Evolutionary conservation across 2,329 filamentous ascomycete genomes (phyloP).

Genomic region (Pseudocercospora macadamiae): DNA sequence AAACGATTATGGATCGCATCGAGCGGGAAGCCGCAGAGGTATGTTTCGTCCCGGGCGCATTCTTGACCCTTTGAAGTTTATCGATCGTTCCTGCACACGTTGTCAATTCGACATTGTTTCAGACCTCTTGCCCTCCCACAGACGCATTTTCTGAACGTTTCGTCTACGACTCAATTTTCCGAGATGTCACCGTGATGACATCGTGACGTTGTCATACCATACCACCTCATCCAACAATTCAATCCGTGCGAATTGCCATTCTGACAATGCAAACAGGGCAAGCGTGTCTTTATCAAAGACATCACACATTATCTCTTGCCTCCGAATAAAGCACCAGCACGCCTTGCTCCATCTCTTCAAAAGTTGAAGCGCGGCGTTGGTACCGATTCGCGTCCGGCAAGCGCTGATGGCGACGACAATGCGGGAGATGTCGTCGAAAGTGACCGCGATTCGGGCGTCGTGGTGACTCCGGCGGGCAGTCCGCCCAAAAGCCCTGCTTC

Average conservation of each 20-base stretch:
- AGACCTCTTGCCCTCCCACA: background rate
- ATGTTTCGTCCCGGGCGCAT: constrained; percentile 27
- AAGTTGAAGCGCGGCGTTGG: constrained; percentile 62
- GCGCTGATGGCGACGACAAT: constrained; percentile 36
- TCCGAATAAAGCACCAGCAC: constrained; percentile 67
- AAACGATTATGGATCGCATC: constrained; percentile 76
- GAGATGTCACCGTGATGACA: constrained; percentile 6
- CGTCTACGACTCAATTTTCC: background rate
- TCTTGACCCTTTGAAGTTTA: background rate
- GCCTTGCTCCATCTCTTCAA: constrained; percentile 76
- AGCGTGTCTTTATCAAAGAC: constrained; percentile 96
- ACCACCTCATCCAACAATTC: background rate
- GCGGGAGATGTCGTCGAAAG: constrained; percentile 17
- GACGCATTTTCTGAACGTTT: background rate
- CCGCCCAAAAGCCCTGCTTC: constrained; percentile 28
- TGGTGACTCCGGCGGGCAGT: constrained; percentile 34
- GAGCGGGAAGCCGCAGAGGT: constrained; percentile 75
- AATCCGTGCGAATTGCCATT: background rate
- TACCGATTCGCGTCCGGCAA: constrained; percentile 43
- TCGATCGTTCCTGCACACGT: background rate
- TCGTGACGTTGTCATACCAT: background rate
- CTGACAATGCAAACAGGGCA: constrained; percentile 62
- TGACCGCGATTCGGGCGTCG: constrained; percentile 35
- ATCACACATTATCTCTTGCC: constrained; percentile 92
- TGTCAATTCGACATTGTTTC: background rate